These are phyloP conservation scores for Catunica adiposa DNA, from an alignment of 2,329 filamentous ascomycete species.

Conservation along the genomic window DNA sequence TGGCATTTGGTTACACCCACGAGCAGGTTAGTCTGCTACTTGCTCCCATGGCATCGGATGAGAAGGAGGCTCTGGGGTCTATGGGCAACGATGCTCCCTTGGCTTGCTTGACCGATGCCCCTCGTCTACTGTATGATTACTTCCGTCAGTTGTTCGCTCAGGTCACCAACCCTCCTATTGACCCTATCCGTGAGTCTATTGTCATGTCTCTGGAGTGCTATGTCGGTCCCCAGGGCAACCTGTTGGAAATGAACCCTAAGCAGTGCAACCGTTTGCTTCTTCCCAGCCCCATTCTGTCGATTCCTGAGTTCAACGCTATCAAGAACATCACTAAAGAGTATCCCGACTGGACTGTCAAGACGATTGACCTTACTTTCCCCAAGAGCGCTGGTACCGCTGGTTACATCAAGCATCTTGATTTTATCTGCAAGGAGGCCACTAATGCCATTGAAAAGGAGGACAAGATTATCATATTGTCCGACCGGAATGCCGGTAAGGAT, in stretches of 20 bases:
- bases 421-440: slow-evolving; percentile 71
- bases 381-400: slow-evolving; percentile 69
- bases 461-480: slow-evolving; percentile 76
- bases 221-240: slow-evolving; percentile 85
- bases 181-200: slow-evolving; percentile 90
- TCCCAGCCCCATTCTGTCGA: slow-evolving; percentile 74
- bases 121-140: slow-evolving; percentile 83
- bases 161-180: slow-evolving; percentile 94
- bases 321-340: slow-evolving; percentile 59
- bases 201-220: slow-evolving; percentile 98
- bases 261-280: slow-evolving; percentile 78
- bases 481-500: slow-evolving; percentile 67
- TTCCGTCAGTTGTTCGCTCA: slow-evolving; percentile 96
- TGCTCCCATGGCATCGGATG: slow-evolving; percentile 90
- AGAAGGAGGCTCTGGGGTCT: slow-evolving; percentile 89
- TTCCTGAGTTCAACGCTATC: slow-evolving; percentile 78
- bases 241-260: slow-evolving; percentile 80
- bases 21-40: slow-evolving; percentile 87
- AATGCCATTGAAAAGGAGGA: slow-evolving; percentile 69
- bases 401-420: slow-evolving; percentile 73
- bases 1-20: slow-evolving; percentile 84
- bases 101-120: slow-evolving; percentile 77
- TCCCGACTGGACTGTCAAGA: slow-evolving; percentile 71
- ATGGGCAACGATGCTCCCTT: slow-evolving; percentile 96
- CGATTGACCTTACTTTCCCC: slow-evolving; percentile 84